Percentiles rank a stretch among this genome's conserved stretches.
Conservation (phyloP, 2,329 filamentous ascomycete genomes). For the Pezicula neosporulosa region DNA sequence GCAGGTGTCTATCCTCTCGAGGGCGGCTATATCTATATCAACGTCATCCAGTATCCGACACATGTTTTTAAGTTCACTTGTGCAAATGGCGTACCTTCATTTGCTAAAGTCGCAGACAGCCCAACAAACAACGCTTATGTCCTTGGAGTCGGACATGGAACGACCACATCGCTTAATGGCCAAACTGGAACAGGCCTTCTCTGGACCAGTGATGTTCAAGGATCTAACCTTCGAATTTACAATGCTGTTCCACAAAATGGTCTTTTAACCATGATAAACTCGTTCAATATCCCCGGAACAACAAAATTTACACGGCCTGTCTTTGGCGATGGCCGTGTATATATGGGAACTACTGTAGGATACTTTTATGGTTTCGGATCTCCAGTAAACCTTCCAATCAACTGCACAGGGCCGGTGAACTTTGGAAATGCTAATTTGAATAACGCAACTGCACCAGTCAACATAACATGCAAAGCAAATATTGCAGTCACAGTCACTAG, state of each 20-base stretch:
- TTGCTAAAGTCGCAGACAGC: constrained; percentile 49
- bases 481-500: constrained; percentile 38
- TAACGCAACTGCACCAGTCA: constrained; percentile 26
- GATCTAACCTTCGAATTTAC: constrained; percentile 48
- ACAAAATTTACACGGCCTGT: constrained; percentile 56
- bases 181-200: constrained; percentile 51
- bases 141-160: constrained; percentile 54
- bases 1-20: constrained; percentile 43
- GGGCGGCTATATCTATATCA: constrained; percentile 46
- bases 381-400: constrained; percentile 49
- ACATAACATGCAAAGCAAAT: constrained; percentile 45
- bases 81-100: constrained; percentile 45
- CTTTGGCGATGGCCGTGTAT: constrained; percentile 53
- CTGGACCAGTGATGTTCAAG: constrained; percentile 54
- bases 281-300: constrained; percentile 47
- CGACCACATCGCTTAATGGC: constrained; percentile 50
- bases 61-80: constrained; percentile 57
- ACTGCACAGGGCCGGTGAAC: constrained; percentile 45
- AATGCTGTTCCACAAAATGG: constrained; percentile 46
- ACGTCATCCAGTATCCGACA: constrained; percentile 49
- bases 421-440: constrained; percentile 44
- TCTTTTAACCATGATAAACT: constrained; percentile 42
- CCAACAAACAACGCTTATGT: constrained; percentile 46
- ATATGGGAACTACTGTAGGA: constrained; percentile 48
- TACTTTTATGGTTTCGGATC: constrained; percentile 53